Evolutionary conservation across 192 early-diverging fungal species (phyloP).

Genomic region (Phlyctochytrium planicorne): DNA sequence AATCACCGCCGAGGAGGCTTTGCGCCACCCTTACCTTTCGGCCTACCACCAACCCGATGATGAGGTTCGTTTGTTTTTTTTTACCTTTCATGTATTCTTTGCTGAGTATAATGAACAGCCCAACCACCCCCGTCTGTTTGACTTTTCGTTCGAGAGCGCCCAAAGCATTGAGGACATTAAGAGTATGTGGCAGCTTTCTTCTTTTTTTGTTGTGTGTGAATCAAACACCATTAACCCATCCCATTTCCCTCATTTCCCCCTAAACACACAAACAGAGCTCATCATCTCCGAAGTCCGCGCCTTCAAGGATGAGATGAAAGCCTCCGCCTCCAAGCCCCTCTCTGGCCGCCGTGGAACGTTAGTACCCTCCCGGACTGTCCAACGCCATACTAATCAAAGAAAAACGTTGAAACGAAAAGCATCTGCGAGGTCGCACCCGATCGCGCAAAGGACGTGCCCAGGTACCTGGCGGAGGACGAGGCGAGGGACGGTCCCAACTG

Average conservation of each 20-base stretch:
- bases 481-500: conserved; percentile 25
- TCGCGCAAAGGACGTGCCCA: conserved; percentile 16
- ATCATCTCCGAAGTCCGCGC: conserved; percentile 42
- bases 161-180: conserved; percentile 56
- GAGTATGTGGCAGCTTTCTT: conserved; percentile 27
- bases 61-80: conserved; percentile 31
- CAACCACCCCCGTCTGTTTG: conserved; percentile 45
- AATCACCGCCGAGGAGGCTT: conserved; percentile 87
- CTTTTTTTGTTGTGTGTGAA: conserved; percentile 2
- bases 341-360: background rate
- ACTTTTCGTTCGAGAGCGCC: conserved; percentile 53
- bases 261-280: conserved; percentile 28
- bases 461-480: conserved; percentile 17
- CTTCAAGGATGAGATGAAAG: conserved; percentile 28
- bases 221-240: background rate
- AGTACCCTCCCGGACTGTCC: background rate
- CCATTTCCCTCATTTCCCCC: background rate
- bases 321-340: conserved; percentile 5
- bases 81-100: conserved; percentile 23
- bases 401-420: background rate
- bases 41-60: conserved; percentile 74
- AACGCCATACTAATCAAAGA: background rate
- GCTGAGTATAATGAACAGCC: conserved; percentile 32
- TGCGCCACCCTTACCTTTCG: conserved; percentile 87
- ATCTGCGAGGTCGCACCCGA: conserved; percentile 24